Conservation (phyloP, 495 filamentous ascomycete species). For the Trichoderma asperelloides region DNA sequence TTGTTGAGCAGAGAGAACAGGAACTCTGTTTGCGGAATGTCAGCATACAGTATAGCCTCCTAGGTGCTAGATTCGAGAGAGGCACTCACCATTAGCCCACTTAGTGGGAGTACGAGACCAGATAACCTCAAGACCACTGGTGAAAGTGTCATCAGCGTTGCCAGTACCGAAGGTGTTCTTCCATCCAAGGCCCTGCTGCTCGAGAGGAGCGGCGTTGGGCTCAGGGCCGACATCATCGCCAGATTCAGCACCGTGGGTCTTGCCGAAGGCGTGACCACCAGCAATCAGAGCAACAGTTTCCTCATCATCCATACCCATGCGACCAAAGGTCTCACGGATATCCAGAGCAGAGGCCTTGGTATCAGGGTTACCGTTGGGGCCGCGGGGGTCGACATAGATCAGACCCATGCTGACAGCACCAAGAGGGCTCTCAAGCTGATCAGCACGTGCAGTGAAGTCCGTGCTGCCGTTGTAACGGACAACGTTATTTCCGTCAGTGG, state of each 20-base stretch:
- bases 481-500: slow-evolving; percentile 58
- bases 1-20: slow-evolving; percentile 64
- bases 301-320: slow-evolving; percentile 73
- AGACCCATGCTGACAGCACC: slow-evolving; percentile 55
- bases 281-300: slow-evolving; percentile 67
- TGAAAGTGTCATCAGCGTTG: slow-evolving; percentile 58
- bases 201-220: slow-evolving; percentile 50
- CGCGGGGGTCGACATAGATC: slow-evolving; percentile 71
- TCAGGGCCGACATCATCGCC: slow-evolving; percentile 50
- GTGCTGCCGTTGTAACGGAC: slow-evolving; percentile 49
- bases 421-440: slow-evolving; percentile 54
- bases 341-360: slow-evolving; percentile 56
- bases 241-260: slow-evolving; percentile 61
- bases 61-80: not conserved
- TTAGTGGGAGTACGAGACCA: slow-evolving; percentile 63
- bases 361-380: slow-evolving; percentile 59
- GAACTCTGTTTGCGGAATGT: slow-evolving; percentile 25
- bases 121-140: slow-evolving; percentile 62
- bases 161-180: slow-evolving; percentile 47
- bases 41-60: not conserved
- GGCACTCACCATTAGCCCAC: slow-evolving; percentile 43
- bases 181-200: slow-evolving; percentile 63
- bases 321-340: slow-evolving; percentile 61
- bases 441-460: slow-evolving; percentile 30
- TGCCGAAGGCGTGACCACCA: slow-evolving; percentile 67